Evolutionary conservation across 108 stramenopile species (phyloP).

Genomic region (Nitzschia sp.): DNA sequence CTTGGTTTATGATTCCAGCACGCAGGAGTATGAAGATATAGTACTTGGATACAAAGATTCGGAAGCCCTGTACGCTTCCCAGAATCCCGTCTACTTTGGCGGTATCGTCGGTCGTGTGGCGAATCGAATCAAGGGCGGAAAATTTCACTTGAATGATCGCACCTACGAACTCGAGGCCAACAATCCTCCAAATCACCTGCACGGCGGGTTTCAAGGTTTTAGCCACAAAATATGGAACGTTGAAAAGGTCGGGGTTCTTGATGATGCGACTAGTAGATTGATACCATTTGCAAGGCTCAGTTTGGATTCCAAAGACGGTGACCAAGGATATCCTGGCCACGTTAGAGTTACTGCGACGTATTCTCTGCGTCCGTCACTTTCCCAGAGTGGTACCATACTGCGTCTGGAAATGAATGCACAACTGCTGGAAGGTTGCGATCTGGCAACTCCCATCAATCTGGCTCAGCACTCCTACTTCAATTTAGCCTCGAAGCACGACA

Average conservation of each 20-base stretch:
- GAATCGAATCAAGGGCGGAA: slow-evolving; percentile 76
- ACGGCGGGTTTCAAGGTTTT: slow-evolving; percentile 81
- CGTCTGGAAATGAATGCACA: slow-evolving; percentile 54
- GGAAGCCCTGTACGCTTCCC: slow-evolving; percentile 31
- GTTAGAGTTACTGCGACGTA: slow-evolving; percentile 63
- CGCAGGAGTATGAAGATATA: slow-evolving; percentile 36
- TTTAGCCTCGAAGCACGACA: slow-evolving; percentile 40
- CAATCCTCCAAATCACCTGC: slow-evolving; percentile 81
- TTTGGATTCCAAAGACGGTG: slow-evolving; percentile 61
- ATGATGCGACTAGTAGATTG: slow-evolving; percentile 2
- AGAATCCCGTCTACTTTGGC: slow-evolving; percentile 68
- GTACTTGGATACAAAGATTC: slow-evolving; percentile 66
- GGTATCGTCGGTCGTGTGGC: slow-evolving; percentile 82
- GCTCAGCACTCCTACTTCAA: slow-evolving; percentile 90
- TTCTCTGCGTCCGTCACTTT: slow-evolving; percentile 39
- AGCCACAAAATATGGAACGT: slow-evolving; percentile 59
- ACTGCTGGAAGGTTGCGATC: slow-evolving; percentile 36
- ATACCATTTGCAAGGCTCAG: slow-evolving; percentile 48
- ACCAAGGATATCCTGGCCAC: slow-evolving; percentile 82
- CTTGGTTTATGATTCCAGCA: background rate
- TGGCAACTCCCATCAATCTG: slow-evolving; percentile 72
- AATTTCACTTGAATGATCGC: slow-evolving; percentile 44
- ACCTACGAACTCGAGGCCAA: slow-evolving; percentile 66
- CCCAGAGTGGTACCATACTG: slow-evolving; percentile 26
- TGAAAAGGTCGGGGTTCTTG: slow-evolving; percentile 31